These are phyloP conservation scores for Gracilaria caudata DNA, from an alignment of 23 red algal species.

Conservation along the genomic window DNA sequence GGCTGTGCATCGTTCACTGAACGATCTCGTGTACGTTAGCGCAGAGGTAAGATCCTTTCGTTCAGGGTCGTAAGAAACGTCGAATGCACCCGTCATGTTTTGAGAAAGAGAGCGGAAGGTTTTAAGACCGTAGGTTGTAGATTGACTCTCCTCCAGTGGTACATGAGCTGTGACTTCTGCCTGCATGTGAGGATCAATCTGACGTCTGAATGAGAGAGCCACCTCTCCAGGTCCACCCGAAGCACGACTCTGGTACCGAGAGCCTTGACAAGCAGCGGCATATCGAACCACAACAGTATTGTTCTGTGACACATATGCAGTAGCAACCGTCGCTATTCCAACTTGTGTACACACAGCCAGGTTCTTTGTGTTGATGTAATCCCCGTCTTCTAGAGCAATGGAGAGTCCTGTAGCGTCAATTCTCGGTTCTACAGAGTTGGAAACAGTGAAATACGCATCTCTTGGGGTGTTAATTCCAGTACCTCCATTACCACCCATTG, in stretches of 20 bases:
- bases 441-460: slow-evolving; percentile 77
- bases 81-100: slow-evolving; percentile 51
- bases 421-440: slow-evolving; percentile 55
- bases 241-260: neutral
- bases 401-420: slow-evolving; percentile 80
- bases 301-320: slow-evolving; percentile 68
- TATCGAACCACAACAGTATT: slow-evolving; percentile 64
- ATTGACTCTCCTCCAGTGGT: slow-evolving; percentile 42
- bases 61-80: slow-evolving; percentile 32
- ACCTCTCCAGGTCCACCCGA: slow-evolving; percentile 41
- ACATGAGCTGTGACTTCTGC: slow-evolving; percentile 56
- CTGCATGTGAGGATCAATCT: slow-evolving; percentile 47
- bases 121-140: slow-evolving; percentile 36
- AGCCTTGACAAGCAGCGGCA: slow-evolving; percentile 11
- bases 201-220: slow-evolving; percentile 32
- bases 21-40: slow-evolving; percentile 33
- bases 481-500: slow-evolving; percentile 10
- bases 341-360: slow-evolving; percentile 66
- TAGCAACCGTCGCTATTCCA: slow-evolving; percentile 55
- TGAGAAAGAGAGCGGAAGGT: slow-evolving; percentile 54
- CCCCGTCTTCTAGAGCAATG: slow-evolving; percentile 67
- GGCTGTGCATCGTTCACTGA: slow-evolving; percentile 60
- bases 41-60: slow-evolving; percentile 41
- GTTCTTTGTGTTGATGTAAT: neutral
- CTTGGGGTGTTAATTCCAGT: slow-evolving; percentile 21